These are phyloP conservation scores for Liquidambar formosana DNA, from an alignment of 164 flowering plant species.

Conservation along the genomic window DNA sequence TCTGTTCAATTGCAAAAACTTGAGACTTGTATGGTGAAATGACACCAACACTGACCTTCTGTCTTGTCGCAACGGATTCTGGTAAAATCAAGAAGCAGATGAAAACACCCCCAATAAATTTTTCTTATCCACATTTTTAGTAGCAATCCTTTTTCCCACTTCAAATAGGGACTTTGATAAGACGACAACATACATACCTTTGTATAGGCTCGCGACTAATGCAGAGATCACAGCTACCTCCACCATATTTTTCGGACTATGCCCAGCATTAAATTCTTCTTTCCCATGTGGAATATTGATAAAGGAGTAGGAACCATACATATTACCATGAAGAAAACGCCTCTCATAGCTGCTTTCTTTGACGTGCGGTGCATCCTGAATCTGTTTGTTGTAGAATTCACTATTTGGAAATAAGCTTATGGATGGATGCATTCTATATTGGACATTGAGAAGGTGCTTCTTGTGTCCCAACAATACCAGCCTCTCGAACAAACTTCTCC, in stretches of 20 bases:
- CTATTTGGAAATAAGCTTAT: constrained; percentile 56
- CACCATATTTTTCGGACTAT: constrained; percentile 1
- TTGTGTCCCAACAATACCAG: constrained; percentile 25
- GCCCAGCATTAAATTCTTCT: neutral
- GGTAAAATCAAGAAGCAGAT: neutral
- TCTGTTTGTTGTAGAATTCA: constrained; percentile 32
- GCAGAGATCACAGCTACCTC: neutral
- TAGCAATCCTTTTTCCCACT: too few species aligned
- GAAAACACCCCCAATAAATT: neutral
- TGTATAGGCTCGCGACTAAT: neutral
- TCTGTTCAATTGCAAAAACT: constrained; percentile 34
- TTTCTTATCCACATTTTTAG: neutral
- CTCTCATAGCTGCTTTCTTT: constrained; percentile 16
- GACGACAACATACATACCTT: neutral
- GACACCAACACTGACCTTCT: constrained; percentile 40
- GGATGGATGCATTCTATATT: constrained; percentile 61
- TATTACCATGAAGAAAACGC: constrained; percentile 26
- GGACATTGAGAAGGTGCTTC: constrained; percentile 47
- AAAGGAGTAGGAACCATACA: constrained; percentile 32
- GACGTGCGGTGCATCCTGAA: constrained; percentile 41
- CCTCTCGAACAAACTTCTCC: constrained; percentile 59
- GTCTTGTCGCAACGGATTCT: constrained; percentile 15
- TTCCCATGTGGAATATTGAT: constrained; percentile 20
- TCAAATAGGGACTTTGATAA: too few species aligned
- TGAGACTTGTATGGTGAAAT: constrained; percentile 49